phyloP scores from a whole-genome alignment of 164 flowering plant genomes.

The Vitis rupestris region DNA sequence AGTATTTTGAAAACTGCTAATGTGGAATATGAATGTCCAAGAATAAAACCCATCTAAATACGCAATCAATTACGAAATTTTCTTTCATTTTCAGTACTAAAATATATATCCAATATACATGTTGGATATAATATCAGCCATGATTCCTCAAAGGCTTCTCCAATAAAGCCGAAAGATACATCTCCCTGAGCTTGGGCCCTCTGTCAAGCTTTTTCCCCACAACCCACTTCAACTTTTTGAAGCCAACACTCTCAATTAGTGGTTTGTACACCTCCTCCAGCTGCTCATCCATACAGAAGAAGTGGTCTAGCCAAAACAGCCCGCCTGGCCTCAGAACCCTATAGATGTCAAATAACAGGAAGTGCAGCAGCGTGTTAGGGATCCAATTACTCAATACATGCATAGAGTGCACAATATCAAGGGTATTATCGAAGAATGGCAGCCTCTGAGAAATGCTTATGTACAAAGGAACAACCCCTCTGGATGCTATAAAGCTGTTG shows the following conservation, averaged over 20 bases:
- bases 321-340: slow-evolving; percentile 80
- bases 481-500: slow-evolving; percentile 58
- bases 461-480: slow-evolving; percentile 64
- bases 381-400: slow-evolving; percentile 76
- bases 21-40: too few species aligned
- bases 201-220: slow-evolving; percentile 61
- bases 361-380: slow-evolving; percentile 49
- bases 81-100: too few species aligned
- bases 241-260: slow-evolving; percentile 54
- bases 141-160: slow-evolving; percentile 51
- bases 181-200: slow-evolving; percentile 47
- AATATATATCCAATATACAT: too few species aligned
- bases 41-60: too few species aligned
- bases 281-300: slow-evolving; percentile 54
- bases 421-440: slow-evolving; percentile 70
- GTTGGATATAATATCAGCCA: too few species aligned
- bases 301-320: slow-evolving; percentile 70
- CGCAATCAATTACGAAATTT: too few species aligned
- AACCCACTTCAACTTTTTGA: slow-evolving; percentile 56
- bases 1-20: too few species aligned
- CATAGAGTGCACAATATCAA: slow-evolving; percentile 70
- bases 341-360: slow-evolving; percentile 54
- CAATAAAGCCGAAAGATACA: slow-evolving; percentile 64
- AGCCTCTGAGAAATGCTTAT: slow-evolving; percentile 62
- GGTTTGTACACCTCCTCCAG: slow-evolving; percentile 48